Base-by-base conservation (phyloP, 2,329 filamentous ascomycete genomes). In the Talaromyces sp. region DNA sequence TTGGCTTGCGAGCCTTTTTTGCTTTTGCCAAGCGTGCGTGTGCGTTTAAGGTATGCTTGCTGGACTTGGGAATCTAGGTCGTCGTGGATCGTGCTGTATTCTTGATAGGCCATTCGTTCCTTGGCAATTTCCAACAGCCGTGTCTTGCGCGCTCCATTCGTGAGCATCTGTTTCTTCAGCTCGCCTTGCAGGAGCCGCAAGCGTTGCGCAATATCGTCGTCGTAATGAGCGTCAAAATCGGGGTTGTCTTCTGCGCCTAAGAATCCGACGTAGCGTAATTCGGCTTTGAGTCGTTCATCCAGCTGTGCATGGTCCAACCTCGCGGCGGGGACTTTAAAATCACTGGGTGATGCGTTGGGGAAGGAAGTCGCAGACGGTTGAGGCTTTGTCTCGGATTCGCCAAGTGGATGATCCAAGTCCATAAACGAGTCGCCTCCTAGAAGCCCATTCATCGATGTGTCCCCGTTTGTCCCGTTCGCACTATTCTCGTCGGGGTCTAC, bases 61-160 rank as follows among this genome's bases (percentile, higher is more conserved):
- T 98, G 93, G 46, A 98, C 92, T 74, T 98, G 95, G 46, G 88
- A 87, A 80, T 99, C 95, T 23, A 99, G 87, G 74, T 99, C 95
- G 73, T 99, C 95, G 58, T 96, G 88, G 69, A 99, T 99, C 62
- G 92, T 97, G 75, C 89, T 90, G 80, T 96, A 99, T 75, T 99
- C 95, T 73, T 99, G 95, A 78, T 95, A 88, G 0, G 95, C 95
- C 86, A 99, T 93, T 67, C 92, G 88, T 74, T 96, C 93, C 69
- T 92, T 90, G 7, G 95, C 91, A 31, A 97, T 83, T 40, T 97
- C 93, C 1, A 91, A 87, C 11, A 99, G 82, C 2, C 93, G 86
- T 6, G 91, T 84, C 77, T 98, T 98, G 66, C 92, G 89, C 5
- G 93, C 92, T 42, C 93, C 93, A 74, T 99, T 99, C 75, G 90